A percentile compares a stretch with the other conserved stretches of the same genome.
Conservation (phyloP, 1,139 yeast genomes). For the Yamadazyma diddensiae region DNA sequence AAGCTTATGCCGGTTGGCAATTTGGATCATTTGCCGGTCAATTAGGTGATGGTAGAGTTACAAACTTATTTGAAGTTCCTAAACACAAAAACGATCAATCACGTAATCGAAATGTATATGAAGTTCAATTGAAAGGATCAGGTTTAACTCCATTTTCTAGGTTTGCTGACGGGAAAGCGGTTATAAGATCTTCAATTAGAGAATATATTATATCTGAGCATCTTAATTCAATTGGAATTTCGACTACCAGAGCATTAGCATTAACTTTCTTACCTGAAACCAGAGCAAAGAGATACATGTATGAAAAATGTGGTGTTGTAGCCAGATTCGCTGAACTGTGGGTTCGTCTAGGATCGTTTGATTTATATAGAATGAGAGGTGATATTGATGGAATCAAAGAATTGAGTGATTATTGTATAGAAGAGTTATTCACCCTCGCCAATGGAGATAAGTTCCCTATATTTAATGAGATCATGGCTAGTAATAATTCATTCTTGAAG, state of each 20-base stretch:
- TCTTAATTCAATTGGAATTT: constrained; percentile 76
- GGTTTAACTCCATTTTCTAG: constrained; percentile 91
- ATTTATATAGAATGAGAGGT: constrained; percentile 71
- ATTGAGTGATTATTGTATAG: constrained; percentile 71
- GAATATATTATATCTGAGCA: constrained; percentile 88
- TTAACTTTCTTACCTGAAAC: constrained; percentile 72
- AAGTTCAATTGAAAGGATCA: constrained; percentile 84
- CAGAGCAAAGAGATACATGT: constrained; percentile 65
- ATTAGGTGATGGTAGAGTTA: constrained; percentile 92
- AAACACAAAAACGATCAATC: constrained; percentile 23
- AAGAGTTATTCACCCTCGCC: constrained; percentile 51
- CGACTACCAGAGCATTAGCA: constrained; percentile 81
- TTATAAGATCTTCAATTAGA: constrained; percentile 78
- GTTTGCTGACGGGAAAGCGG: constrained; percentile 97
- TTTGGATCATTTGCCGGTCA: constrained; percentile 98
- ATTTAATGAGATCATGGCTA: constrained; percentile 19
- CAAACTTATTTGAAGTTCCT: constrained; percentile 70
- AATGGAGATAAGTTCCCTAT: constrained; percentile 32
- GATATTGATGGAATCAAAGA: constrained; percentile 60
- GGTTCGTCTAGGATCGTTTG: constrained; percentile 90
- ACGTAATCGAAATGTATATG: constrained; percentile 42
- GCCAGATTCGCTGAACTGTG: constrained; percentile 82
- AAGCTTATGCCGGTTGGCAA: constrained; percentile 94
- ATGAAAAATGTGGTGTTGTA: constrained; percentile 84
- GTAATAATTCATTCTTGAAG: constrained; percentile 21